Percentiles rank a stretch among this genome's conserved stretches.
These are phyloP conservation scores for Fusarium drepaniforme DNA, from an alignment of 2,329 filamentous ascomycete genomes.

Conservation along the genomic window DNA sequence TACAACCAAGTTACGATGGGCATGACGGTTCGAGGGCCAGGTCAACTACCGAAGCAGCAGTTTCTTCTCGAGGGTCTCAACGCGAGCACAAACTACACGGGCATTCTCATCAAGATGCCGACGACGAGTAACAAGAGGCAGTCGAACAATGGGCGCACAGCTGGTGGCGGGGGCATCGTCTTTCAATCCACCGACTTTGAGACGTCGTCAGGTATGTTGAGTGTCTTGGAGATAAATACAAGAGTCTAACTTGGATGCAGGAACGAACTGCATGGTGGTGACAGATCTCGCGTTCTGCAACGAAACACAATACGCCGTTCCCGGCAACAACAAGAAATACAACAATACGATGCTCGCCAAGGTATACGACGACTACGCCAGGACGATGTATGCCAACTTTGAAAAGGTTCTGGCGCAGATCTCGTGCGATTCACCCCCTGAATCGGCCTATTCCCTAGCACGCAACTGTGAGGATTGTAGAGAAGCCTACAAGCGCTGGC, in stretches of 20 bases:
- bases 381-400: slow-evolving; percentile 80
- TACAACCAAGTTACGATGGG: slow-evolving; percentile 65
- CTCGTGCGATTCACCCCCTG: slow-evolving; percentile 81
- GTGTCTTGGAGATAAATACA: background rate
- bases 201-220: slow-evolving; percentile 78
- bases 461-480: slow-evolving; percentile 82
- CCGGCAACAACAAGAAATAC: slow-evolving; percentile 77
- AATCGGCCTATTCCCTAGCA: slow-evolving; percentile 84
- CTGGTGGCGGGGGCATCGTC: slow-evolving; percentile 81
- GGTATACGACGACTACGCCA: slow-evolving; percentile 84
- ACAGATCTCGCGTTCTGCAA: slow-evolving; percentile 91
- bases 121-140: slow-evolving; percentile 57
- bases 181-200: slow-evolving; percentile 79
- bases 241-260: slow-evolving; percentile 52
- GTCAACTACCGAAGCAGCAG: slow-evolving; percentile 82
- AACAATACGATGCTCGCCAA: slow-evolving; percentile 72
- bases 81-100: slow-evolving; percentile 76
- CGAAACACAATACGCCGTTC: slow-evolving; percentile 91
- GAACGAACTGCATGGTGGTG: slow-evolving; percentile 86
- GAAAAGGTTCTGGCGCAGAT: slow-evolving; percentile 85
- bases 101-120: slow-evolving; percentile 75
- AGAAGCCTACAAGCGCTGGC: slow-evolving; percentile 89
- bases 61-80: slow-evolving; percentile 87
- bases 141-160: slow-evolving; percentile 51
- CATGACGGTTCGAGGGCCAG: slow-evolving; percentile 77